These are phyloP conservation scores for Fusarium gaditjirri DNA, from an alignment of 2,329 filamentous ascomycete genomes.

Conservation along the genomic window DNA sequence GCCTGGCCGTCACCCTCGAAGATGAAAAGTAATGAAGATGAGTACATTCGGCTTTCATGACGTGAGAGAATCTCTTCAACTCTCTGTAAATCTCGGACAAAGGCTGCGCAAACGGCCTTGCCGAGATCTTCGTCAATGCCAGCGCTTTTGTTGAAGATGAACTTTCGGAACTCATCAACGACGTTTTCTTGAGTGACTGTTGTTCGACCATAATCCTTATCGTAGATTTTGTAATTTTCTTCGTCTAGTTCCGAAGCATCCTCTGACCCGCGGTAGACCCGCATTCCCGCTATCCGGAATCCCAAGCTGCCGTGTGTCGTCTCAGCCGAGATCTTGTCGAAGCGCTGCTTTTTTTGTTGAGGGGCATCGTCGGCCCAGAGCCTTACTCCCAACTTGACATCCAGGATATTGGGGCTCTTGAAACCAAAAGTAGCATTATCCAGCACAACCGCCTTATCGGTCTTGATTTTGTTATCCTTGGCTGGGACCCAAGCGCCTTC, in stretches of 20 bases:
- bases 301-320: constrained; percentile 70
- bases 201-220: constrained; percentile 70
- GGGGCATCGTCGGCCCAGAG: constrained; percentile 84
- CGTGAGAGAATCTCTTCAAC: constrained; percentile 64
- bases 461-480: constrained; percentile 72
- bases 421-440: constrained; percentile 87
- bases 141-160: constrained; percentile 67
- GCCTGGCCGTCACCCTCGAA: constrained; percentile 71
- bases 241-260: constrained; percentile 62
- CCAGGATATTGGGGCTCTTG: constrained; percentile 86
- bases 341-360: constrained; percentile 66
- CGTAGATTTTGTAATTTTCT: constrained; percentile 68
- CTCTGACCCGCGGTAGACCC: constrained; percentile 67
- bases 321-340: constrained; percentile 66
- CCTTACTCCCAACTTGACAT: constrained; percentile 88
- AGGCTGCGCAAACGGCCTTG: constrained; percentile 64
- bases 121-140: constrained; percentile 69
- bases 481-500: constrained; percentile 59
- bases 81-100: constrained; percentile 62
- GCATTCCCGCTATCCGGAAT: constrained; percentile 74
- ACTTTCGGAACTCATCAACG: constrained; percentile 63
- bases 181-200: constrained; percentile 65
- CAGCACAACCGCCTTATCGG: constrained; percentile 82
- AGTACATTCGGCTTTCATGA: constrained; percentile 73
- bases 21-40: constrained; percentile 69